Evolutionary conservation across 768 basidiomycete genomes (phyloP).

Genomic region (Mycena albidolilacea): DNA sequence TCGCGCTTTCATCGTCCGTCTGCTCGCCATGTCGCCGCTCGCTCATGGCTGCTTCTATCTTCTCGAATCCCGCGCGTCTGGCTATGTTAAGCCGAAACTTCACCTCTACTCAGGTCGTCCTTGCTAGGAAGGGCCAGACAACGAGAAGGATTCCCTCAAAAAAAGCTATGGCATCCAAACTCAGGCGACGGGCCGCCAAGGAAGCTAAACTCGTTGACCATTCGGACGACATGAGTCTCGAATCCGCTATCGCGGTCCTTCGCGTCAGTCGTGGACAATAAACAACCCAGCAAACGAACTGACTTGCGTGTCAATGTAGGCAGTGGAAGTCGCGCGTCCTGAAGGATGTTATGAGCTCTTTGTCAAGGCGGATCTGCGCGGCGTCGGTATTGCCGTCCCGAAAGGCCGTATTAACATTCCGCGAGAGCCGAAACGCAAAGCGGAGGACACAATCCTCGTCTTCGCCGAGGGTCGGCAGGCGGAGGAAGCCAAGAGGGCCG

Average conservation of each 20-base stretch:
- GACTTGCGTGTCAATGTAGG: constrained; percentile 58
- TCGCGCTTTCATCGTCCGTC: constrained; percentile 26
- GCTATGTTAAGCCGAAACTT: constrained; percentile 59
- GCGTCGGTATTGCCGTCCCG: constrained; percentile 84
- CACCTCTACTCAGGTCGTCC: constrained; percentile 62
- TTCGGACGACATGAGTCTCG: constrained; percentile 75
- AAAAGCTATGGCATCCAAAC: constrained; percentile 77
- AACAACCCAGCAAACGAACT: constrained; percentile 13
- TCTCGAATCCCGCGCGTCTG: constrained; percentile 4
- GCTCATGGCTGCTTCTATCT: constrained; percentile 14
- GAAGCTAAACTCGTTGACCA: constrained; percentile 71
- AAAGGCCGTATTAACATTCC: constrained; percentile 93
- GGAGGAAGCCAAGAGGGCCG: constrained; percentile 87
- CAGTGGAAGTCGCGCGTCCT: constrained; percentile 86
- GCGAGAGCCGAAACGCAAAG: constrained; percentile 79
- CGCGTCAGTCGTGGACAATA: constrained; percentile 63
- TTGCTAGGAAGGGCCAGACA: constrained; percentile 65
- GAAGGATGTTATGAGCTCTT: constrained; percentile 85
- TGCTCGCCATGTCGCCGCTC: constrained; percentile 33
- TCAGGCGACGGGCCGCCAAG: constrained; percentile 69
- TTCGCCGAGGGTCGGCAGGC: constrained; percentile 91
- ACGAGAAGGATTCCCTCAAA: constrained; percentile 75
- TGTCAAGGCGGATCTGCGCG: constrained; percentile 81
- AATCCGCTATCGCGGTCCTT: constrained; percentile 78
- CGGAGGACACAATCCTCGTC: constrained; percentile 87